Evolutionary conservation across 2,329 filamentous ascomycete genomes (phyloP).

Genomic region (Pestalotiopsis sp.): DNA sequence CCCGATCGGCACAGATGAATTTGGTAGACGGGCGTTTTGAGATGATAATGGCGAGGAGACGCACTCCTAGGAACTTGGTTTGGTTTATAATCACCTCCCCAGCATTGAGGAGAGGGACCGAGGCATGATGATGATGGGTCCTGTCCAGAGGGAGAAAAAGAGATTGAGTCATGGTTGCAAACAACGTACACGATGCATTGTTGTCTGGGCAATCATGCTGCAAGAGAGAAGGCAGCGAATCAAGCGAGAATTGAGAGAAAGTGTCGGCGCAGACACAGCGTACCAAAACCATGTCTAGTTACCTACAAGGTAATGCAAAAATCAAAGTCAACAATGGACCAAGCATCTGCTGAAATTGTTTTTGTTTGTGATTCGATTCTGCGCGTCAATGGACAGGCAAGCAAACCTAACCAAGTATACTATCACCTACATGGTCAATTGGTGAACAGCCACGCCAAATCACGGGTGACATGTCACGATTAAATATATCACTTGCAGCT

Average conservation of each 20-base stretch:
- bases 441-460: no score
- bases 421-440: no score
- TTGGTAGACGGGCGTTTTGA: conserved; percentile 1
- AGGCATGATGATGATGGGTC: background rate
- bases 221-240: background rate
- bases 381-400: no score
- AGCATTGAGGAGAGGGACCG: background rate
- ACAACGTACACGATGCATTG: background rate
- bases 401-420: no score
- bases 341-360: no score
- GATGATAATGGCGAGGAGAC: background rate
- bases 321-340: no score
- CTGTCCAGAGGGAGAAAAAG: background rate
- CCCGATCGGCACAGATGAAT: background rate
- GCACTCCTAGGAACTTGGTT: background rate
- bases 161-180: background rate
- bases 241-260: no score
- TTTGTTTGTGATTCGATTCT: no score
- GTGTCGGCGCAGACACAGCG: no score
- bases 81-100: background rate
- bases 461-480: no score
- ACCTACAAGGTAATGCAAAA: background rate
- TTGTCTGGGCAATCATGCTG: background rate
- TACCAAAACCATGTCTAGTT: background rate
- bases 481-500: no score